Conservation (phyloP, 805 yeast genomes). For the Yarrowia sp. region DNA sequence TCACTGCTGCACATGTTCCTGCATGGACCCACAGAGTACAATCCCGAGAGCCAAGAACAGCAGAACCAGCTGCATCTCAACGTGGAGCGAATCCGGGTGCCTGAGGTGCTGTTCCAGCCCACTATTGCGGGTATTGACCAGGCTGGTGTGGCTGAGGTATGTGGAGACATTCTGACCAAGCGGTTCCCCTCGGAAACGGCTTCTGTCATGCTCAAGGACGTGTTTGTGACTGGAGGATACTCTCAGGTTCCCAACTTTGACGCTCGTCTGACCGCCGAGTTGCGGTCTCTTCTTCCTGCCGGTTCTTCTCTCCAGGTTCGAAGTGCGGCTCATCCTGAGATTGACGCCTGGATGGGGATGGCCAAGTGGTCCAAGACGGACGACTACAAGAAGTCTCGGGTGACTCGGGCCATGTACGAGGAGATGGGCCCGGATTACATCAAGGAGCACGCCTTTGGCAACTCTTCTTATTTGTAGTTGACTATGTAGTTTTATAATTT, state of each 20-base stretch:
- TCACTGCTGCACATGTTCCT: constrained; percentile 76
- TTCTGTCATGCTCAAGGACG: constrained; percentile 41
- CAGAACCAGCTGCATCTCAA: constrained; percentile 88
- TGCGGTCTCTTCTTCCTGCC: constrained; percentile 66
- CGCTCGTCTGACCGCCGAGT: constrained; percentile 65
- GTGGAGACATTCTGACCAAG: constrained; percentile 60
- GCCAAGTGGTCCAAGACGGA: constrained; percentile 62
- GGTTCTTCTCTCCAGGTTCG: constrained; percentile 59
- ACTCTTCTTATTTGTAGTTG: constrained; percentile 35
- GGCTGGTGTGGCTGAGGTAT: constrained; percentile 83
- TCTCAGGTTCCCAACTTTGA: constrained; percentile 62
- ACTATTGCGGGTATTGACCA: constrained; percentile 92
- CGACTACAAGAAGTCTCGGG: constrained; percentile 46
- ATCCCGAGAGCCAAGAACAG: constrained; percentile 77
- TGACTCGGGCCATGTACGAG: constrained; percentile 71
- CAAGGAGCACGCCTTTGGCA: constrained; percentile 80
- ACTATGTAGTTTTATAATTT: not conserved
- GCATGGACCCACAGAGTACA: constrained; percentile 85
- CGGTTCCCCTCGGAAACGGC: constrained; percentile 52
- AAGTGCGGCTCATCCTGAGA: constrained; percentile 60
- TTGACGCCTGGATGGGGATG: constrained; percentile 96
- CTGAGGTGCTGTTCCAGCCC: constrained; percentile 91
- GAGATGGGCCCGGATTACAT: constrained; percentile 89
- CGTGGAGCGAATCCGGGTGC: constrained; percentile 85
- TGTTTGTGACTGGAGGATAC: constrained; percentile 86